Evolutionary conservation across 2,329 filamentous ascomycete species (phyloP), one percentile per base, ranked within the genome.

Genomic region (Colletotrichum neosansevieriae): DNA sequence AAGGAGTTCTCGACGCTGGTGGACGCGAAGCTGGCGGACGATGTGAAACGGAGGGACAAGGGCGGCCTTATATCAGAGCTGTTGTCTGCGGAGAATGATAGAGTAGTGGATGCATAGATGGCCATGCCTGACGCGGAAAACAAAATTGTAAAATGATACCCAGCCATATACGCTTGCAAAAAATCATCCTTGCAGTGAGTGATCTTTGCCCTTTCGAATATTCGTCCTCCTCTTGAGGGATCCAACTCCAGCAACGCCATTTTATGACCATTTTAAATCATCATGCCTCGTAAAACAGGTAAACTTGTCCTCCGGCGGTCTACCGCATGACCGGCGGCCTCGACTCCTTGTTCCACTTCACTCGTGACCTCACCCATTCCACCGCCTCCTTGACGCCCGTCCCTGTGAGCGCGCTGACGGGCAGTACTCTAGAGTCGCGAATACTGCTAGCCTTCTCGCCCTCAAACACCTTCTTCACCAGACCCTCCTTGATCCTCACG

Each of bases 291-390:
- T 69, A 45, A 69, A 57, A 24, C 38, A 13, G 34, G 24, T 11
- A 53, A 36, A 24, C 15, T 15, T 29, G 13, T 17, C n/a, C 19
- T 11, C 15, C 12, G 10, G 21, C 10, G 13, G 17, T 7, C 87
- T 85, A 98, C 81, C 94, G 88, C 94, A 98, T 97, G 59, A 97
- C 90, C 2, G 96, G 96, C 71, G 95, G 94, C 70, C 96, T 86
- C 4, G 89, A 91, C 79, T 98, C 95, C 81, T 96, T 97, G 78
- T 98, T 98, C 94, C 96, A 98, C 79, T 93, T 94, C 32, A 98
- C 94, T 70, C 96, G 86, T 73, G 91, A 95, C 76, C 93, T 90
- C 67, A 99, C 84, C 96, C 96, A 99, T 76, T 98, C 96, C n/a
- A 99, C 92, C 1, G 96, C 95, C 82, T 98, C 96, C 75, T 89